phyloP scores from a whole-genome alignment of 2,329 filamentous ascomycete species.

The Salinomyces thailandicus region DNA sequence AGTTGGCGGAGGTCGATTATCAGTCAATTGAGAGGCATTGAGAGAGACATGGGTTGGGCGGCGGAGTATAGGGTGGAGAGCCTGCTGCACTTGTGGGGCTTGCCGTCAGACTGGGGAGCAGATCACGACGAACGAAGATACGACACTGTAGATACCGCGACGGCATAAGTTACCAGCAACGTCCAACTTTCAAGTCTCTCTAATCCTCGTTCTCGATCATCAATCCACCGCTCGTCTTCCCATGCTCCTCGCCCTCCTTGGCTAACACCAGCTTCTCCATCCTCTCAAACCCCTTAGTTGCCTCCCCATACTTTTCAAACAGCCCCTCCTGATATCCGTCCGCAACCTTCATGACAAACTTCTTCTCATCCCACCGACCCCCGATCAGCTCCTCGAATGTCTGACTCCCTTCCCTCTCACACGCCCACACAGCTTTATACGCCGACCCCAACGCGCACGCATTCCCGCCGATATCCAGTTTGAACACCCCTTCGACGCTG shows the following conservation, averaged over 20 bases:
- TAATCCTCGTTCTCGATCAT: constrained; percentile 4
- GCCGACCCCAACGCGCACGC: constrained; percentile 88
- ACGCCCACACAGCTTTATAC: constrained; percentile 91
- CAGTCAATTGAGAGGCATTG: constrained; percentile 46
- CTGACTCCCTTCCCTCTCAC: constrained; percentile 50
- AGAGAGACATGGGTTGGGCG: constrained; percentile 53
- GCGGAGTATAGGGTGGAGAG: constrained; percentile 51
- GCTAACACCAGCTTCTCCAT: constrained; percentile 60
- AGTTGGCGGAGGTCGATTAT: constrained; percentile 47
- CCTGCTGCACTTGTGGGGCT: constrained; percentile 38
- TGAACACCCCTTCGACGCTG: constrained; percentile 80
- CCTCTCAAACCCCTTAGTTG: constrained; percentile 63
- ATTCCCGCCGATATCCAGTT: constrained; percentile 87
- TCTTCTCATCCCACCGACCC: constrained; percentile 72
- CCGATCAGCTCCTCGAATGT: constrained; percentile 84
- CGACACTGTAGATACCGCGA: too few relatives aligned
- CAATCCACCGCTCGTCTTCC: constrained; percentile 7
- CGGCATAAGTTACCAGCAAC: too few relatives aligned
- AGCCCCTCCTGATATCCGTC: constrained; percentile 65
- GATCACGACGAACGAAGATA: neutral
- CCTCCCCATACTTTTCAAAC: constrained; percentile 68
- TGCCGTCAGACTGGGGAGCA: constrained; percentile 11
- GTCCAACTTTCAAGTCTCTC: neutral
- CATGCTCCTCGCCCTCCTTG: constrained; percentile 9
- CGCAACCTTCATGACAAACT: constrained; percentile 71